Evolutionary conservation across 805 yeast species (phyloP).

Genomic region (Candida nonsorbophila): DNA sequence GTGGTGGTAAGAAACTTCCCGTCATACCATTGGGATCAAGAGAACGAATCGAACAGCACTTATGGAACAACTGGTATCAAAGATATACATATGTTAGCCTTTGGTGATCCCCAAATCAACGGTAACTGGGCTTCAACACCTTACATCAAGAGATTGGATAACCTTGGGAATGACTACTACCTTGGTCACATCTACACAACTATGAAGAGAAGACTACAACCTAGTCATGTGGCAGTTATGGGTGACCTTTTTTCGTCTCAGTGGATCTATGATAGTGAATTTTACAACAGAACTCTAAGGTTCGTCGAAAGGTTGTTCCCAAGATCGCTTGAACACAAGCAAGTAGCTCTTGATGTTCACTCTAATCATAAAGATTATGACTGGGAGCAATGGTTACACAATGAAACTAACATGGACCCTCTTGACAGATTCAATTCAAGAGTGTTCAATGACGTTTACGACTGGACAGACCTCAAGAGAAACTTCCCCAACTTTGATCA

Average conservation of each 20-base stretch:
- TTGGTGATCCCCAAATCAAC: slow-evolving; percentile 97
- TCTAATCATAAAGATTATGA: slow-evolving; percentile 49
- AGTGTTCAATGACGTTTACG: slow-evolving; percentile 52
- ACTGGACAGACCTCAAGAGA: slow-evolving; percentile 49
- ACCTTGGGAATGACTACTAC: slow-evolving; percentile 84
- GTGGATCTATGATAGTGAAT: slow-evolving; percentile 90
- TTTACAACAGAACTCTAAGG: slow-evolving; percentile 70
- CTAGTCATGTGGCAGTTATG: slow-evolving; percentile 81
- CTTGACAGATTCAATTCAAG: slow-evolving; percentile 28
- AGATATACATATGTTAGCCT: slow-evolving; percentile 66
- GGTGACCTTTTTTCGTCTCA: slow-evolving; percentile 93
- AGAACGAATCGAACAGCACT: slow-evolving; percentile 5
- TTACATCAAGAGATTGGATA: slow-evolving; percentile 71
- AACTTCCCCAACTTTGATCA: slow-evolving; percentile 37
- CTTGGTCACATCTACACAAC: slow-evolving; percentile 75
- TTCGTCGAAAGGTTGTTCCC: slow-evolving; percentile 68
- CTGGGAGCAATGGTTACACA: slow-evolving; percentile 43
- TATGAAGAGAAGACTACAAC: slow-evolving; percentile 60
- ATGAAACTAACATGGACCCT: slow-evolving; percentile 36
- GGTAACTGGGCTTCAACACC: slow-evolving; percentile 76
- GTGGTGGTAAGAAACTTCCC: slow-evolving; percentile 16
- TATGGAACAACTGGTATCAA: slow-evolving; percentile 16
- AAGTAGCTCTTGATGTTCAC: slow-evolving; percentile 43
- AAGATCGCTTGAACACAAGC: slow-evolving; percentile 47
- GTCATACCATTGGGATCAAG: no score